Evolutionary conservation across 2,329 filamentous ascomycete species (phyloP).

Genomic region (Aureobasidium sp.): DNA sequence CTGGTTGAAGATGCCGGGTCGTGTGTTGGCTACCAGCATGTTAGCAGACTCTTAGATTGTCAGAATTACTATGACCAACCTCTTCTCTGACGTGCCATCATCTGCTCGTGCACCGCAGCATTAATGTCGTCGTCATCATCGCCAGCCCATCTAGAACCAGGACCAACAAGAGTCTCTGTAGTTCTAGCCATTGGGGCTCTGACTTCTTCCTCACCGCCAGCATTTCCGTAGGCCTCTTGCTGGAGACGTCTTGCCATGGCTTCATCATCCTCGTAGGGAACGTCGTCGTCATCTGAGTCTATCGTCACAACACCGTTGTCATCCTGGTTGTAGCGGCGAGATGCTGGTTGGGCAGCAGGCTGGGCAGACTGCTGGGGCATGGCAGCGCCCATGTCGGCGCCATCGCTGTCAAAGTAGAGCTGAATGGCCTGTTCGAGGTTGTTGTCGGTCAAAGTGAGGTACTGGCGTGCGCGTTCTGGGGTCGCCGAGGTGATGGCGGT

Average conservation of each 20-base stretch:
- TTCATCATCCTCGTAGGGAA: constrained; percentile 68
- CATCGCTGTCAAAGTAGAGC: constrained; percentile 84
- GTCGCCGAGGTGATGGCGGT: constrained; percentile 71
- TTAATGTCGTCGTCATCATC: constrained; percentile 48
- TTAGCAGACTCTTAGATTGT: constrained; percentile 33
- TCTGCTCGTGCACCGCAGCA: constrained; percentile 57
- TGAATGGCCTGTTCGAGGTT: constrained; percentile 80
- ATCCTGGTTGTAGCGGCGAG: constrained; percentile 40
- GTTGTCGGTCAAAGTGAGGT: constrained; percentile 76
- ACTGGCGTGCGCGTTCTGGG: constrained; percentile 68
- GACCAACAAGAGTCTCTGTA: constrained; percentile 79
- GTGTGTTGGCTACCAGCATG: constrained; percentile 26
- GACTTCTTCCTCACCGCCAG: constrained; percentile 54
- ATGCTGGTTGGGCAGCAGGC: constrained; percentile 30
- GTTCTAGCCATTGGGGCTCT: constrained; percentile 86
- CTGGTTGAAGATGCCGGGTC: constrained; percentile 65
- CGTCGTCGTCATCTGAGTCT: constrained; percentile 66
- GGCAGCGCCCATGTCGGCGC: constrained; percentile 48
- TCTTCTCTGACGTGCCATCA: constrained; percentile 42
- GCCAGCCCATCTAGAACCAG: constrained; percentile 46
- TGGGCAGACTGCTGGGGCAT: constrained; percentile 27
- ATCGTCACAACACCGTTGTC: constrained; percentile 61
- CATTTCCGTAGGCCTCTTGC: constrained; percentile 74
- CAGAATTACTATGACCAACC: constrained; percentile 17
- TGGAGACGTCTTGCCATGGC: constrained; percentile 88